A percentile compares a stretch with the other conserved stretches of the same genome.
Conservation (phyloP, 148 eudicot genomes). For the Pharnaceum exiguum region DNA sequence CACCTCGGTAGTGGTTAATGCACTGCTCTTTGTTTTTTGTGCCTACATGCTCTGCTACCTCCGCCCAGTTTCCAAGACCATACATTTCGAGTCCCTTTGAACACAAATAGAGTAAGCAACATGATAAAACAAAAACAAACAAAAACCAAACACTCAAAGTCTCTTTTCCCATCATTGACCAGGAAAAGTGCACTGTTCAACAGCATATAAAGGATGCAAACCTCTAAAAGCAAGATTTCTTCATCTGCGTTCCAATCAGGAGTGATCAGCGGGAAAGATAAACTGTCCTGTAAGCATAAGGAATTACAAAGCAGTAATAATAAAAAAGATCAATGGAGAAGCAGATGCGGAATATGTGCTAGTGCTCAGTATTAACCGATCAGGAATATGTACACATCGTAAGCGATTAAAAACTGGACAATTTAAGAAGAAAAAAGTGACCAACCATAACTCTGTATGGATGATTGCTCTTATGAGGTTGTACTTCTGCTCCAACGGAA, state of each 20-base stretch:
- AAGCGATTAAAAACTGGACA: neutral
- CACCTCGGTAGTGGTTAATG: slow-evolving; percentile 46
- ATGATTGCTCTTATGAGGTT: slow-evolving; percentile 69
- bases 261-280: slow-evolving; percentile 60
- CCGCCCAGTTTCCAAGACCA: slow-evolving; percentile 77
- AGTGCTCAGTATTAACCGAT: no score
- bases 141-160: neutral
- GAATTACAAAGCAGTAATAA: neutral
- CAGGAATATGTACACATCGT: no score
- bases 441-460: slow-evolving; percentile 71
- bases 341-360: no score
- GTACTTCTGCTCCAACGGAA: slow-evolving; percentile 66
- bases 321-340: neutral
- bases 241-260: slow-evolving; percentile 81
- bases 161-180: neutral
- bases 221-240: slow-evolving; percentile 72
- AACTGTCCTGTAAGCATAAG: slow-evolving; percentile 47
- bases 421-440: slow-evolving; percentile 1
- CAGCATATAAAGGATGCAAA: slow-evolving; percentile 10
- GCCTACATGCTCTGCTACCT: slow-evolving; percentile 78
- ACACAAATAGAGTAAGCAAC: no score
- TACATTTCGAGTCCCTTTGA: slow-evolving; percentile 86
- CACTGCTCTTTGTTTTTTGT: slow-evolving; percentile 61
- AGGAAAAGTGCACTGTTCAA: neutral
- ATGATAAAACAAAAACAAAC: neutral